Evolutionary conservation across 768 basidiomycete species (phyloP), one percentile per base, ranked within the genome.

Genomic region (Tremella mesenterica): DNA sequence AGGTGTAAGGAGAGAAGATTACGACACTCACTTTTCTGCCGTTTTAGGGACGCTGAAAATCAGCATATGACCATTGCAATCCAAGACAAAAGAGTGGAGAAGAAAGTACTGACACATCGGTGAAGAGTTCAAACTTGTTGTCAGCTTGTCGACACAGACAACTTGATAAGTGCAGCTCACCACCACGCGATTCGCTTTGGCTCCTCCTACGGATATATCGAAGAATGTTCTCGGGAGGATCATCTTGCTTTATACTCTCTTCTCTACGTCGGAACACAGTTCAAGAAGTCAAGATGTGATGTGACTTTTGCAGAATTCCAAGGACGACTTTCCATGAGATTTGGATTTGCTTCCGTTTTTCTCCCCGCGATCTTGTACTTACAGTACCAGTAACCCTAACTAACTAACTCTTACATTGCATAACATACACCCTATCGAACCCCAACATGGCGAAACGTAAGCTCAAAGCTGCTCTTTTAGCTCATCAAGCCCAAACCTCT

Each of bases 171-270:
- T 6, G 23, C 10, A 18, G n/a, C 68, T 64, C 54, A 70, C 68
- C 13, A 75, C 70, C 27, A 75, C 73, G 6, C 74, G 56, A 16
- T 63, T 59, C n/a, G 61, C 38, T 2, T 61, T 56, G 25, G 54
- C 36, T 16, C 56, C 85, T 23, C 82, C 89, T 65, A 93, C 85
- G 14, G 79, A 78, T 69, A 93, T 83, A 65, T 95, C 91, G 48
- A 70, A 52, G 51, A 70, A 70, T 0, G 56, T 55, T 45, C 67
- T 30, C 4, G 59, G 59, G 14, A 53, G 45, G 12, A 30, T 21
- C 30, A 45, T 45, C 21, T 1, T 54, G 31, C 26, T 16, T n/a
- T 9, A n/a, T n/a, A n/a, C n/a, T n/a, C n/a, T 5, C 9, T 5
- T 14, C 5, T 41, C 38, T 23, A 41, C 6, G n/a, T 41, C 4